Conservation (phyloP, 768 basidiomycete genomes). For the Rhizopogon vesiculosus region DNA sequence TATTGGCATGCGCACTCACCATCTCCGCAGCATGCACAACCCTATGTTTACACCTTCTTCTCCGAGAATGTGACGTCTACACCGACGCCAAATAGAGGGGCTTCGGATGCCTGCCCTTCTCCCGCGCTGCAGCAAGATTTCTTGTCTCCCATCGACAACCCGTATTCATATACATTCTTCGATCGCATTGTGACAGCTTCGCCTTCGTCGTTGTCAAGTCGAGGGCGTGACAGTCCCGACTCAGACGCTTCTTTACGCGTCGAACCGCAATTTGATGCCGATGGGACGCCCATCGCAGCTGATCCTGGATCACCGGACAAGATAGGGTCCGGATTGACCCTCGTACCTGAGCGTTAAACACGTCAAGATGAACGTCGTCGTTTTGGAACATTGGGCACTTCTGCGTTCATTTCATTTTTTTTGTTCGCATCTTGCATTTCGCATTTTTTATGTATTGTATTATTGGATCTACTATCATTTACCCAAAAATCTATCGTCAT, state of each 20-base stretch:
- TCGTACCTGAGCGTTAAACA: conserved; percentile 42
- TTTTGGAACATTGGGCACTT: no score
- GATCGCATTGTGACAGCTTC: conserved; percentile 34
- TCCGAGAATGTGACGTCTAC: conserved; percentile 35
- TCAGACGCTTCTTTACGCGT: conserved; percentile 8
- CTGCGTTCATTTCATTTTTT: no score
- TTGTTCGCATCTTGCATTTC: not conserved
- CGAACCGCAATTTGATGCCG: conserved; percentile 34
- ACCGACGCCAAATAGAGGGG: not conserved
- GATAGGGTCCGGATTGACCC: conserved; percentile 30
- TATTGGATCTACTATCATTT: not conserved
- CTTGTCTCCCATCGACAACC: conserved; percentile 13
- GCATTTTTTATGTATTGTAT: not conserved
- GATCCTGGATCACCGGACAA: conserved; percentile 44
- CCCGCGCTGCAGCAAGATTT: conserved; percentile 15
- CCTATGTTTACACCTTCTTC: conserved; percentile 45
- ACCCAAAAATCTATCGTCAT: not conserved
- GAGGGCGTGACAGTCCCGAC: conserved; percentile 18
- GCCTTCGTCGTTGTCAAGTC: conserved; percentile 31
- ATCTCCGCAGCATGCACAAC: conserved; percentile 12
- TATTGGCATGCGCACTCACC: conserved; percentile 32
- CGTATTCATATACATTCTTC: conserved; percentile 35
- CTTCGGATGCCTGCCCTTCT: conserved; percentile 14
- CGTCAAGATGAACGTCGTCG: not conserved
- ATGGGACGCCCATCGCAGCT: conserved; percentile 32